Percentiles rank a stretch among this genome's conserved stretches.
Evolutionary conservation across 345 rosid genomes (phyloP).

Genomic region (Euphorbia pulcherrima): DNA sequence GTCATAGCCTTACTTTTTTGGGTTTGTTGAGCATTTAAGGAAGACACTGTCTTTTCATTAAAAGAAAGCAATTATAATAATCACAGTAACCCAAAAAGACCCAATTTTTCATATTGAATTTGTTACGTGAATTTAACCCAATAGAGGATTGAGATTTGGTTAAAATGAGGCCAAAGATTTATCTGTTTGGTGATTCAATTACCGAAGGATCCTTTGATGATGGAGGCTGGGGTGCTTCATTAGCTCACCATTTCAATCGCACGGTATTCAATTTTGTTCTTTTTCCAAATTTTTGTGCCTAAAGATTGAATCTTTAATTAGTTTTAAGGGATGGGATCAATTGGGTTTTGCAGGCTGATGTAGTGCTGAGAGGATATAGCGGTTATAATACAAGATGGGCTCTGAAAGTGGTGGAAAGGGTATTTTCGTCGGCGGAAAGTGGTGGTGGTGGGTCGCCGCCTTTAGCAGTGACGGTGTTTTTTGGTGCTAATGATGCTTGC

Average conservation of each 20-base stretch:
- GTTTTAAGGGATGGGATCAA: not conserved
- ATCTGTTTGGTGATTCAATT: slow-evolving; percentile 87
- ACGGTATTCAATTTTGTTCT: slow-evolving; percentile 35
- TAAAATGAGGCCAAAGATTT: slow-evolving; percentile 65
- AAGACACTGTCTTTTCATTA: not conserved
- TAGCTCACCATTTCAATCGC: slow-evolving; percentile 71
- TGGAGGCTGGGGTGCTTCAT: slow-evolving; percentile 86
- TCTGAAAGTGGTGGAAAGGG: slow-evolving; percentile 50
- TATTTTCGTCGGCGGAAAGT: slow-evolving; percentile 43
- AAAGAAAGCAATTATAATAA: not conserved
- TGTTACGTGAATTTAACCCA: not conserved
- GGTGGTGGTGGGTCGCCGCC: slow-evolving; percentile 27
- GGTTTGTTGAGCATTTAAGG: not conserved
- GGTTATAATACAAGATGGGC: slow-evolving; percentile 94
- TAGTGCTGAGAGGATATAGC: slow-evolving; percentile 70
- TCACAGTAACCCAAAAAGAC: not conserved
- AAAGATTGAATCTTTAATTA: not conserved
- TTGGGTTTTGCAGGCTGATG: slow-evolving; percentile 43
- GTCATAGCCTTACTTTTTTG: not conserved
- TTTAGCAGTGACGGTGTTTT: slow-evolving; percentile 69
- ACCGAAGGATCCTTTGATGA: slow-evolving; percentile 67
- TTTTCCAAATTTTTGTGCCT: not conserved
- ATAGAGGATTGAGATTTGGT: not conserved
- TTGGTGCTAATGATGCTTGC: slow-evolving; percentile 93
- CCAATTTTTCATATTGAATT: not conserved